These are phyloP conservation scores for Theileria parva DNA, from an alignment of 169 alveolate genomes.

Conservation along the genomic window DNA sequence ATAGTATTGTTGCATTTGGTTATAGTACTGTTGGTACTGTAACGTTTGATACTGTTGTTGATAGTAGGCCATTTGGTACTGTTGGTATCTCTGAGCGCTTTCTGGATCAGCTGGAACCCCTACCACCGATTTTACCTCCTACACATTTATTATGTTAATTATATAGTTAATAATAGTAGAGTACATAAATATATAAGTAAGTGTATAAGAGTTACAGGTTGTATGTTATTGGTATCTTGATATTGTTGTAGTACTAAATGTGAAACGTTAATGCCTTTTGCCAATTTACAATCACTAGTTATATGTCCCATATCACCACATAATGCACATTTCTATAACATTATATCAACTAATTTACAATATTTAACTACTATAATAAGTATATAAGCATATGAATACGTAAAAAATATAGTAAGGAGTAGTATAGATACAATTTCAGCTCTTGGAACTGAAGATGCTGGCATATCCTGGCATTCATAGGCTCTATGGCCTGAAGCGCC, in stretches of 20 bases:
- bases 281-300: conserved; percentile 87
- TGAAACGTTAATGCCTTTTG: conserved; percentile 41
- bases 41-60: conserved; percentile 62
- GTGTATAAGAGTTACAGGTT: conserved; percentile 27
- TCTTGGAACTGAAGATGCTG: conserved; percentile 39
- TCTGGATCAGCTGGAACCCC: neutral
- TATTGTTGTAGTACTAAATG: conserved; percentile 21
- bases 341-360: conserved; percentile 66
- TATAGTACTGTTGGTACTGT: conserved; percentile 61
- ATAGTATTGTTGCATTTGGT: conserved; percentile 15
- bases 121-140: neutral
- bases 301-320: conserved; percentile 91
- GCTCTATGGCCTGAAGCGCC: conserved; percentile 83
- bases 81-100: conserved; percentile 38
- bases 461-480: conserved; percentile 80
- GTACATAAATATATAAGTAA: neutral
- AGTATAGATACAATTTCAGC: conserved; percentile 37
- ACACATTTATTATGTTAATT: neutral
- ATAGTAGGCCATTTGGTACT: conserved; percentile 65
- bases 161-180: neutral
- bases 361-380: conserved; percentile 38
- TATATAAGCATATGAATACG: neutral
- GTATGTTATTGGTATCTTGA: conserved; percentile 25
- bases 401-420: neutral
- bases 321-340: conserved; percentile 76